Conservation (phyloP, 1,284 basidiomycete genomes). For the Agroathelia rolfsii region DNA sequence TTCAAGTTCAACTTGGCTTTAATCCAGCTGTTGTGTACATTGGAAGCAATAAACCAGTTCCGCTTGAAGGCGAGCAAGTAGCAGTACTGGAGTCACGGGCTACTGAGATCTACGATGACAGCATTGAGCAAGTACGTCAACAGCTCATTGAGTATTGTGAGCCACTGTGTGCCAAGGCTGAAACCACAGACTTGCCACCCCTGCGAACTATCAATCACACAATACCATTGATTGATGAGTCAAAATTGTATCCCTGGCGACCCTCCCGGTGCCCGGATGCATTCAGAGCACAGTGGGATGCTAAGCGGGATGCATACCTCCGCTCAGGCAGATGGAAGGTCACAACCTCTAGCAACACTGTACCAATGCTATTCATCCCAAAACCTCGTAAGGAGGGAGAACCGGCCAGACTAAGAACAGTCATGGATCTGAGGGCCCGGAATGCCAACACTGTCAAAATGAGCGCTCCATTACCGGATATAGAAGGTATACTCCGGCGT, state of each 20-base stretch:
- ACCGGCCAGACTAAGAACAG: slow-evolving; percentile 18
- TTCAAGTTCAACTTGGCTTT: slow-evolving; percentile 16
- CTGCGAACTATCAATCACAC: slow-evolving; percentile 26
- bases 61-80: slow-evolving; percentile 13
- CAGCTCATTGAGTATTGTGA: slow-evolving; percentile 13
- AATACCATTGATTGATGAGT: slow-evolving; percentile 27
- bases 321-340: slow-evolving; percentile 21
- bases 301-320: slow-evolving; percentile 21
- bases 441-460: slow-evolving; percentile 28
- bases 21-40: slow-evolving; percentile 22
- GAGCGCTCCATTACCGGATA: slow-evolving; percentile 23
- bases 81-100: slow-evolving; percentile 9
- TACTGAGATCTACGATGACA: slow-evolving; percentile 11
- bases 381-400: slow-evolving; percentile 22
- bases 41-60: slow-evolving; percentile 9
- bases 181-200: slow-evolving; percentile 20
- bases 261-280: slow-evolving; percentile 23
- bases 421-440: slow-evolving; percentile 19
- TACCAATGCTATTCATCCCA: slow-evolving; percentile 25
- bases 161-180: slow-evolving; percentile 18
- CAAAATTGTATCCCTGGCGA: slow-evolving; percentile 20
- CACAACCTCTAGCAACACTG: slow-evolving; percentile 17
- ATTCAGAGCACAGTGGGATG: slow-evolving; percentile 16
- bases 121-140: slow-evolving; percentile 11
- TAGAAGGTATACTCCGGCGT: slow-evolving; percentile 20